Evolutionary conservation across 495 filamentous ascomycete species (phyloP).

Genomic region (Penicillium atrosanguineum): DNA sequence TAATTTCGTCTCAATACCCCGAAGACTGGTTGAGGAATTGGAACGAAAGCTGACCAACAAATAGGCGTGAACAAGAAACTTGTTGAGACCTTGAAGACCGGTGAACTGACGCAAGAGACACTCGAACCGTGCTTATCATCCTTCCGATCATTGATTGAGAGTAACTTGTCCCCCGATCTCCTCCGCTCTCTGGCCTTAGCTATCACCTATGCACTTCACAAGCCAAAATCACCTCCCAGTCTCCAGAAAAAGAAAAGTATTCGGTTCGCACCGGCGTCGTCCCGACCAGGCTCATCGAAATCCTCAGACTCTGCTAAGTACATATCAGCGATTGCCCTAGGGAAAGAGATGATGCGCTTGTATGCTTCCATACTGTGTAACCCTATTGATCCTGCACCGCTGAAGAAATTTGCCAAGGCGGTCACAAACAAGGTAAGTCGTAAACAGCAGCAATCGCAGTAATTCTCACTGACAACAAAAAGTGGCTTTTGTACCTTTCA

Average conservation of each 20-base stretch:
- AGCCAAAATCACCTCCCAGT: constrained; percentile 41
- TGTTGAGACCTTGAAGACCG: constrained; percentile 82
- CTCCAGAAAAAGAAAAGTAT: constrained; percentile 55
- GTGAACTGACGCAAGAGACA: constrained; percentile 67
- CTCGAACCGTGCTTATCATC: constrained; percentile 73
- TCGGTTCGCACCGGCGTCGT: constrained; percentile 30
- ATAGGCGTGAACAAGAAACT: constrained; percentile 85
- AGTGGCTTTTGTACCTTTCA: constrained; percentile 95
- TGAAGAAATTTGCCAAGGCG: constrained; percentile 87
- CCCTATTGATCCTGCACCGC: constrained; percentile 57
- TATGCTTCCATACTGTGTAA: constrained; percentile 82
- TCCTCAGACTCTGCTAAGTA: constrained; percentile 26
- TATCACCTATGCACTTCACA: constrained; percentile 88
- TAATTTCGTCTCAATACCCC: constrained; percentile 11
- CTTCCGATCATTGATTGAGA: constrained; percentile 73
- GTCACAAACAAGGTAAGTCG: constrained; percentile 88
- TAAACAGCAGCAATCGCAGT: background rate
- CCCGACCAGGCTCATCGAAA: constrained; percentile 24
- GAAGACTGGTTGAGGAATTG: background rate
- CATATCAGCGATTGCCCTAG: constrained; percentile 54
- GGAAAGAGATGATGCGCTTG: constrained; percentile 73
- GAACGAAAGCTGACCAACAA: background rate
- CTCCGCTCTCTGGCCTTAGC: constrained; percentile 86
- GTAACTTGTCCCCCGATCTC: constrained; percentile 75
- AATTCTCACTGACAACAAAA: constrained; percentile 16